Percentiles rank a stretch among this genome's conserved stretches.
Evolutionary conservation across 805 yeast genomes (phyloP).

Genomic region (Metschnikowia picachoensis): DNA sequence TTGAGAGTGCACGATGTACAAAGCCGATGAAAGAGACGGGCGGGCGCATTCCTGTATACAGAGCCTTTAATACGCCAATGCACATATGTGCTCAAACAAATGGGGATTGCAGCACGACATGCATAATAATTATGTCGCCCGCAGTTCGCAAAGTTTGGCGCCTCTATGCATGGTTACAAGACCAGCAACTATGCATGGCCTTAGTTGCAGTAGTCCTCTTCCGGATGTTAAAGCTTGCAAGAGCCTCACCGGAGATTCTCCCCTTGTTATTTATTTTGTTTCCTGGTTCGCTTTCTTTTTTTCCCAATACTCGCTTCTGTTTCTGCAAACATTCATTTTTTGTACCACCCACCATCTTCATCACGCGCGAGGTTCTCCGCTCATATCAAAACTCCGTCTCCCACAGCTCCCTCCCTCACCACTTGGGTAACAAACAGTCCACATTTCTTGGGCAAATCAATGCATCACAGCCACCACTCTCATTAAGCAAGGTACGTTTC

Average conservation of each 20-base stretch:
- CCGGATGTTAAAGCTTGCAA: not conserved
- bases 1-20: too few species aligned
- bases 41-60: conserved; percentile 1
- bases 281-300: not conserved
- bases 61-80: not conserved
- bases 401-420: not conserved
- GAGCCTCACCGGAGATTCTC: not conserved
- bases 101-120: conserved; percentile 7
- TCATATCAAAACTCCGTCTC: not conserved
- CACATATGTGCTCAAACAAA: not conserved
- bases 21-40: too few species aligned
- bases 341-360: not conserved
- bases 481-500: not conserved
- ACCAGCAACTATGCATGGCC: conserved; percentile 9
- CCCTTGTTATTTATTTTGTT: not conserved
- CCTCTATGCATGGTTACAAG: conserved; percentile 8
- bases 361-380: too few species aligned
- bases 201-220: conserved; percentile 4
- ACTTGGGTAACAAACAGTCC: not conserved
- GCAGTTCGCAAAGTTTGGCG: conserved; percentile 7
- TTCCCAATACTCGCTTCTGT: not conserved
- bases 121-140: conserved; percentile 2
- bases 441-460: not conserved
- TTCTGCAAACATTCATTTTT: not conserved
- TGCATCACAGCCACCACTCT: not conserved